Percentiles rank a stretch among this genome's conserved stretches.
These are phyloP conservation scores for Carex kokanica DNA, from an alignment of 176 grass and related monocot species.

Conservation along the genomic window DNA sequence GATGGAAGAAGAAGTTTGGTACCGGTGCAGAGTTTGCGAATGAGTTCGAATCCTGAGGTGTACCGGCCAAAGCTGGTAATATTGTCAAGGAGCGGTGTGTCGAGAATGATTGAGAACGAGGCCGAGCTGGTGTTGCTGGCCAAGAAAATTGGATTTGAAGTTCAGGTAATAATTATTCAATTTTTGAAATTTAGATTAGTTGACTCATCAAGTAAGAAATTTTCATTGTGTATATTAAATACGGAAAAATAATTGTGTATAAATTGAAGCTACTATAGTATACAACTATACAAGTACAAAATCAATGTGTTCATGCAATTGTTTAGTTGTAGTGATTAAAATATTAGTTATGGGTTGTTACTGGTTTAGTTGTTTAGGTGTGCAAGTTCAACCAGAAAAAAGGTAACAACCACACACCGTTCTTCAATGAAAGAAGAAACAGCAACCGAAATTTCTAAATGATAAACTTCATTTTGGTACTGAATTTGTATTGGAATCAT, in stretches of 20 bases:
- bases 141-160: constrained; percentile 47
- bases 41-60: not conserved
- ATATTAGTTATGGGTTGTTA: not conserved
- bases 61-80: constrained; percentile 40
- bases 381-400: constrained; percentile 12
- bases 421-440: not conserved
- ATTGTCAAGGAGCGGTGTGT: constrained; percentile 46
- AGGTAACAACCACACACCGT: not conserved
- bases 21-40: not conserved
- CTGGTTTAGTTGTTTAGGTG: constrained; percentile 7
- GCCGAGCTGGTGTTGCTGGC: constrained; percentile 32
- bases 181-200: not conserved
- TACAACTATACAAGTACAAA: not conserved
- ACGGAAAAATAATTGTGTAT: not conserved
- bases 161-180: constrained; percentile 35
- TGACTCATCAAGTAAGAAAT: not conserved
- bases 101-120: constrained; percentile 81
- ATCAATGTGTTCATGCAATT: not conserved
- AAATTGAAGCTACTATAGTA: not conserved
- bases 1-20: constrained; percentile 32
- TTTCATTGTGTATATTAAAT: not conserved
- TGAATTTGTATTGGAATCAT: not conserved
- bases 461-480: not conserved
- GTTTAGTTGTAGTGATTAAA: not conserved
- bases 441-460: not conserved